Evolutionary conservation across 2,329 filamentous ascomycete genomes (phyloP).

Genomic region (Pseudogymnoascus sp.): DNA sequence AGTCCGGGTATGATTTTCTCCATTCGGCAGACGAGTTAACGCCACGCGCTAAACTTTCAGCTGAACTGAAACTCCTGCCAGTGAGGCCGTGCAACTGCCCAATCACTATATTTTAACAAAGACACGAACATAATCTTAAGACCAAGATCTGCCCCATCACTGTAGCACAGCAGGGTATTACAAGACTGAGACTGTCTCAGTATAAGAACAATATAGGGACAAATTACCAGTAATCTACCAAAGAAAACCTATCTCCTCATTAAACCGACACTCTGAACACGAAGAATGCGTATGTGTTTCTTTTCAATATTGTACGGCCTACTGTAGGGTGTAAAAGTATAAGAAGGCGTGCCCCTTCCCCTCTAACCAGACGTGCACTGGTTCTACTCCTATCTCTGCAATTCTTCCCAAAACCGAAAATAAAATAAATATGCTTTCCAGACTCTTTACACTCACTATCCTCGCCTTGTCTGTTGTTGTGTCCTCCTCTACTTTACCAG

Average conservation of each 20-base stretch:
- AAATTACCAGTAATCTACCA: neutral
- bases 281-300: neutral
- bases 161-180: too few species aligned
- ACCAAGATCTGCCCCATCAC: neutral
- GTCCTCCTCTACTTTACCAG: neutral
- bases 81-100: neutral
- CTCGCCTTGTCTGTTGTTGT: neutral
- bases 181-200: neutral
- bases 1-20: neutral
- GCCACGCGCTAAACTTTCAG: neutral
- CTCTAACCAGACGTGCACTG: neutral
- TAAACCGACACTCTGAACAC: neutral
- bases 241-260: neutral
- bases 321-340: neutral
- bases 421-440: neutral
- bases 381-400: neutral
- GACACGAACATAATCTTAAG: neutral
- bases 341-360: neutral
- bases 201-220: neutral
- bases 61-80: neutral
- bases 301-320: neutral
- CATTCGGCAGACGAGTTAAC: neutral
- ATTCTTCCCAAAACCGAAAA: neutral
- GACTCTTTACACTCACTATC: neutral
- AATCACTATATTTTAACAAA: neutral